phyloP scores from a whole-genome alignment of 2,329 filamentous ascomycete species.

The Cercospora sesami region DNA sequence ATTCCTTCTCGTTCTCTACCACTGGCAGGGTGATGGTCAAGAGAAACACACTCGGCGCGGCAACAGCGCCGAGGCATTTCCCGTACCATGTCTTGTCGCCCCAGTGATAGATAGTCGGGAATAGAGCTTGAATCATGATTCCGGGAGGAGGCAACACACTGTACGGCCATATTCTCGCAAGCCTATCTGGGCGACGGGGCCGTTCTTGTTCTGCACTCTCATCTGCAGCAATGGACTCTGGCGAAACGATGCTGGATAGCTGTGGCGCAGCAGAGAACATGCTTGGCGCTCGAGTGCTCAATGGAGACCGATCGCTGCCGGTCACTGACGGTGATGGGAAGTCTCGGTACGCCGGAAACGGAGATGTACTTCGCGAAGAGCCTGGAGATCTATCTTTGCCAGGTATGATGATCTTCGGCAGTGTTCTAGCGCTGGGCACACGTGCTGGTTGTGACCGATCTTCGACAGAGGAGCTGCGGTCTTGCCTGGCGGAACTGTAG shows the following conservation, averaged over 20 bases:
- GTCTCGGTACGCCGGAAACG: constrained; percentile 68
- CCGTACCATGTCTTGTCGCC: constrained; percentile 79
- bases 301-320: constrained; percentile 24
- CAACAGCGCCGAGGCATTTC: constrained; percentile 75
- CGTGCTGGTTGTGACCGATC: constrained; percentile 25
- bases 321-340: constrained; percentile 47
- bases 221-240: constrained; percentile 41
- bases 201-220: constrained; percentile 31
- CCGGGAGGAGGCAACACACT: constrained; percentile 69
- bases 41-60: constrained; percentile 86
- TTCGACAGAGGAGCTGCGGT: constrained; percentile 20
- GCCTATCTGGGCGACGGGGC: constrained; percentile 33
- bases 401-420: constrained; percentile 47
- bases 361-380: constrained; percentile 52
- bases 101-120: constrained; percentile 86
- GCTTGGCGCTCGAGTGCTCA: constrained; percentile 49
- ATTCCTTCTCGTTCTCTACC: constrained; percentile 66
- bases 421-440: constrained; percentile 37
- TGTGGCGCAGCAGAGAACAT: constrained; percentile 54
- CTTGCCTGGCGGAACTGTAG: constrained; percentile 16
- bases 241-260: constrained; percentile 22
- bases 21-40: constrained; percentile 89
- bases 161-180: constrained; percentile 78
- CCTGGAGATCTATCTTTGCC: constrained; percentile 33
- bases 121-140: constrained; percentile 70